phyloP scores from a whole-genome alignment of 768 basidiomycete species.

The Hortiboletus campestris region DNA sequence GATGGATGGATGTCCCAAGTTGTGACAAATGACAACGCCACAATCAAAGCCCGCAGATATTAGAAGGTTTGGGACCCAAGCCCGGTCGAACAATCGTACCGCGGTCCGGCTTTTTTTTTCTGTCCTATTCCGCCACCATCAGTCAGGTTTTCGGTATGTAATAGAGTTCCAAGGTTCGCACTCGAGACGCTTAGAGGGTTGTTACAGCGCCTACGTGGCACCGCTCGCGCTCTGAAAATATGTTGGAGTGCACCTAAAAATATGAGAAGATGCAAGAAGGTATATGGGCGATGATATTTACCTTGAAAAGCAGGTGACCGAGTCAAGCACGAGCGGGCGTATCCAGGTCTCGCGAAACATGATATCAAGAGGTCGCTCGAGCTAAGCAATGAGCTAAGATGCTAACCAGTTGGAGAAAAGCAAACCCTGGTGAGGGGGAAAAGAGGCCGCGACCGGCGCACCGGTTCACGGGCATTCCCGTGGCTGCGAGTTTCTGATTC shows the following conservation, averaged over 20 bases:
- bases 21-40: constrained; percentile 12
- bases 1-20: constrained; percentile 1
- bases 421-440: background rate
- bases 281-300: background rate
- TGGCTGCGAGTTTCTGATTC: constrained; percentile 6
- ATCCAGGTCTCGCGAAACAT: no score
- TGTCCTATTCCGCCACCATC: background rate
- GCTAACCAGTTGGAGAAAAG: background rate
- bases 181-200: background rate
- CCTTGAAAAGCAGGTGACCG: background rate
- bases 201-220: background rate
- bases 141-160: background rate
- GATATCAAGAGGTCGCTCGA: background rate
- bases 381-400: background rate
- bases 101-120: background rate
- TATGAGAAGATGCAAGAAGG: background rate
- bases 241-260: background rate
- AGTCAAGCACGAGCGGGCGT: background rate
- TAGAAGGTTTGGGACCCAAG: background rate
- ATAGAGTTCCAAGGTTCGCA: background rate
- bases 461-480: constrained; percentile 17
- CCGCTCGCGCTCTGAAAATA: background rate
- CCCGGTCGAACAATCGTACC: background rate
- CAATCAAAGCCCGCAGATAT: constrained; percentile 7
- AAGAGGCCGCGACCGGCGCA: background rate